Evolutionary conservation across 441 rosid species (phyloP).

Genomic region (Eutrema salsugineum): DNA sequence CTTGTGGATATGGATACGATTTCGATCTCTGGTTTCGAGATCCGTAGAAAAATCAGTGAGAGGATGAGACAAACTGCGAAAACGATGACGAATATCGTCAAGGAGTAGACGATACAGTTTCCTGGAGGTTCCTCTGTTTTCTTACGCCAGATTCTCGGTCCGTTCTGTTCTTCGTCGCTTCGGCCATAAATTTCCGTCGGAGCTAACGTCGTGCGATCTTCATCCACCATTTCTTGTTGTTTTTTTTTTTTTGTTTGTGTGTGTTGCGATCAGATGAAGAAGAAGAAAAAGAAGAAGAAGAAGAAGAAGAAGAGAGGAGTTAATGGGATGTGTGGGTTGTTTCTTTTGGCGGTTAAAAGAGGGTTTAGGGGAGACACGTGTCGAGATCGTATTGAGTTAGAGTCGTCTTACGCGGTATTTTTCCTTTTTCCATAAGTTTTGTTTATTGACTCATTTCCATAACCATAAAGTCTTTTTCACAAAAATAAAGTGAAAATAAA

Average conservation of each 20-base stretch:
- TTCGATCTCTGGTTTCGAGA: constrained; percentile 33
- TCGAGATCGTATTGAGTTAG: neutral
- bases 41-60: constrained; percentile 28
- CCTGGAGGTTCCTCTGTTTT: constrained; percentile 25
- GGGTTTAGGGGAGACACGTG: constrained; percentile 2
- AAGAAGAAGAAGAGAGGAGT: neutral
- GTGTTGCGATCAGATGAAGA: neutral
- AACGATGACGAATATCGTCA: constrained; percentile 34
- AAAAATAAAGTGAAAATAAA: no score
- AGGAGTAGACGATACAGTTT: constrained; percentile 41
- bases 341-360: constrained; percentile 28
- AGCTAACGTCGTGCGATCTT: constrained; percentile 35
- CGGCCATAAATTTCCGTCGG: constrained; percentile 22
- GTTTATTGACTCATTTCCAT: neutral
- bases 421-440: neutral
- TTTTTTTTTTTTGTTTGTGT: neutral
- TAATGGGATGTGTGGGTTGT: constrained; percentile 8
- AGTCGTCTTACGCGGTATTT: constrained; percentile 3
- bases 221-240: constrained; percentile 19
- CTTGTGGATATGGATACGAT: constrained; percentile 2
- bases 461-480: no score
- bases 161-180: constrained; percentile 36
- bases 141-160: neutral
- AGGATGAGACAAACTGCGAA: constrained; percentile 31
- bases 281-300: neutral